Base-by-base conservation (phyloP, 129 eudicot species). In the Scalesia atractyloides region DNA sequence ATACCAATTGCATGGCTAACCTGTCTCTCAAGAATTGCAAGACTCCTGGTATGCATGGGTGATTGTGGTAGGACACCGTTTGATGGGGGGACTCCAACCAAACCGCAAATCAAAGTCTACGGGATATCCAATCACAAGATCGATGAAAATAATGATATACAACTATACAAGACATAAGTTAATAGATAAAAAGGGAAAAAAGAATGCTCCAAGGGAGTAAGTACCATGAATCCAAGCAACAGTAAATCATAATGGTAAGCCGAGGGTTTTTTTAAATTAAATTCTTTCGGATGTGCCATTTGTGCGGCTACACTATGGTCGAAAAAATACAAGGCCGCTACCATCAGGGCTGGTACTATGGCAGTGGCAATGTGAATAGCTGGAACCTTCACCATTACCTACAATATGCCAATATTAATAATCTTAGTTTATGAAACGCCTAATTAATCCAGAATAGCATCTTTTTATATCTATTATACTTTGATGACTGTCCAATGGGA, bases 281-380 rank as follows among this genome's bases (percentile, higher is more conserved):
- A 95, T 73, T 95, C 99, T 80, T 86, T 84, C 44, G 85, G 99
- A 57, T 95, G 99, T 17, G 99, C 97, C 97, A 95, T 52, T 81
- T 95, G 94, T 68, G 99, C 80, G 68, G 99, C 97, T 43, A 95
- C 99, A 74, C 97, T 90, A 68, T 95, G 99, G 76, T 95, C 99
- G 26, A 95, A 95, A 79, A 95, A 95, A 83, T 95, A 95, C 65
- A 90, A 72, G 73, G 96, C 96, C 1, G 99, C 99, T 49, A 95
- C 84, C 99, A 95, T 95, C 57, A 83, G 1, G 13, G 97, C 96
- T 69, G 99, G 97, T 67, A 95, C 73, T 36, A 84, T 13, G 62
- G 99, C 97, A 49, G 89, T 86, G 81, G 88, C 79, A 26, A 95
- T 78, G 75, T 95, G 91, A 70, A 24, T 70, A 43, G 69, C 74